Evolutionary conservation across 1,284 basidiomycete species (phyloP).

Genomic region (Melampsora larici-populina): DNA sequence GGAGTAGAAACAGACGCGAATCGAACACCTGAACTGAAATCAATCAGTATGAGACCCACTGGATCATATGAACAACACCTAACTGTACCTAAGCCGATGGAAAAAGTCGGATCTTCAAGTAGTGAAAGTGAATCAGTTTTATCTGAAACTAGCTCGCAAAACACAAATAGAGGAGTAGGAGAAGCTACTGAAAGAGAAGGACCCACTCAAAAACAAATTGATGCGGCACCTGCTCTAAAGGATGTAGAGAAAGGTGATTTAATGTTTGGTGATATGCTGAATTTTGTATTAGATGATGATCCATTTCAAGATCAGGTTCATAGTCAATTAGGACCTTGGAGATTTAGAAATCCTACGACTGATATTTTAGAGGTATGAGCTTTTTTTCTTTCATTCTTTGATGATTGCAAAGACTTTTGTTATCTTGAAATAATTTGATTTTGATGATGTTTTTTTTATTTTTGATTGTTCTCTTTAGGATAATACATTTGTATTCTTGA

Average conservation of each 20-base stretch:
- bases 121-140: too few species aligned
- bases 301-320: constrained; percentile 46
- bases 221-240: constrained; percentile 49
- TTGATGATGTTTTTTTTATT: background rate
- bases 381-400: background rate
- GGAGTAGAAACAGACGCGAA: too few species aligned
- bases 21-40: too few species aligned
- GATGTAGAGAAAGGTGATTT: constrained; percentile 50
- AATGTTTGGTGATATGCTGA: constrained; percentile 50
- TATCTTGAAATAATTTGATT: background rate
- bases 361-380: constrained; percentile 53
- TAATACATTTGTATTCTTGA: constrained; percentile 56
- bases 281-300: constrained; percentile 1
- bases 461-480: constrained; percentile 46
- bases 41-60: too few species aligned
- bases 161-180: too few species aligned
- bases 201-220: constrained; percentile 48
- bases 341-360: constrained; percentile 53
- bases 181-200: too few species aligned
- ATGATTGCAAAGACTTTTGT: too few species aligned
- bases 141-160: too few species aligned
- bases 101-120: too few species aligned
- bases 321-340: constrained; percentile 54
- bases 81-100: too few species aligned
- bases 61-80: too few species aligned